phyloP scores from a whole-genome alignment of 2,329 filamentous ascomycete genomes.

The Sarocladiaceae sp. region DNA sequence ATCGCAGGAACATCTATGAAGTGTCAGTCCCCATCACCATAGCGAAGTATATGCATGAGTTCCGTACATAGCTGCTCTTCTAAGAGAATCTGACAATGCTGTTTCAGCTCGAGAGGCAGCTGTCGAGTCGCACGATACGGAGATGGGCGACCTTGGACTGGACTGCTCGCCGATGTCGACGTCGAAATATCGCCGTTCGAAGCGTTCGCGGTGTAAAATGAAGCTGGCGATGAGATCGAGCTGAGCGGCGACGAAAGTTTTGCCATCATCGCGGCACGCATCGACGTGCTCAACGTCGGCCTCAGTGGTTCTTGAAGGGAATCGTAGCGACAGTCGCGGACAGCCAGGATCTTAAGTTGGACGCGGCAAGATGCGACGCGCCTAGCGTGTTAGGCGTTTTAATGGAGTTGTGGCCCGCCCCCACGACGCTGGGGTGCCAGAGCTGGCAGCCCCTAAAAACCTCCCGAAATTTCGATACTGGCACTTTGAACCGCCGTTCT shows the following conservation, averaged over 20 bases:
- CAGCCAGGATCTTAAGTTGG: background rate
- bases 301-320: background rate
- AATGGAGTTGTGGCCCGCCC: background rate
- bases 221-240: slow-evolving; percentile 25
- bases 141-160: slow-evolving; percentile 21
- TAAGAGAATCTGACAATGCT: slow-evolving; percentile 67
- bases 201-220: slow-evolving; percentile 30
- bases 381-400: background rate
- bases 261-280: background rate
- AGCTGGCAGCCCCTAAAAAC: no score
- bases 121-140: slow-evolving; percentile 50
- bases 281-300: background rate
- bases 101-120: slow-evolving; percentile 59
- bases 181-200: slow-evolving; percentile 20
- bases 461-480: no score
- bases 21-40: background rate
- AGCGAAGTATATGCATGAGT: background rate
- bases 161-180: slow-evolving; percentile 32
- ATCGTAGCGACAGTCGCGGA: background rate
- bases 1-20: slow-evolving; percentile 42
- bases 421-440: no score
- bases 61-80: slow-evolving; percentile 67
- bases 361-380: slow-evolving; percentile 7
- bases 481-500: no score
- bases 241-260: slow-evolving; percentile 16